Conservation (phyloP, 2,329 filamentous ascomycete genomes). For the Microcyclospora pomicola region DNA sequence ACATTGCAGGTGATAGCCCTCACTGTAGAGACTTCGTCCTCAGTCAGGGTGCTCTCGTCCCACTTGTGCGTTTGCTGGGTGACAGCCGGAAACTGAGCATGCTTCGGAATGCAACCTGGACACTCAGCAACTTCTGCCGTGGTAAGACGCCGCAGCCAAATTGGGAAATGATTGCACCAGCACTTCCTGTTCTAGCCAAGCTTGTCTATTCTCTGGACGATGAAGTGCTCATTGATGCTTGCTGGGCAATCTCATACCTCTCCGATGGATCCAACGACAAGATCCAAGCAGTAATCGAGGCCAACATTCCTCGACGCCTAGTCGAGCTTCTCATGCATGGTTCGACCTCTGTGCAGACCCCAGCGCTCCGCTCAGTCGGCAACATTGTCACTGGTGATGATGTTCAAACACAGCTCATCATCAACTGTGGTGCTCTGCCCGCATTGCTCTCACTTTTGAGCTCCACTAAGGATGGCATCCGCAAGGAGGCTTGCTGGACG, state of each 20-base stretch:
- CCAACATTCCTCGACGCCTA: slow-evolving; percentile 86
- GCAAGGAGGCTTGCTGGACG: slow-evolving; percentile 99
- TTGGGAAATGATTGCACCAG: slow-evolving; percentile 89
- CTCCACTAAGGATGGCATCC: slow-evolving; percentile 96
- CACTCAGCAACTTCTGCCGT: slow-evolving; percentile 98
- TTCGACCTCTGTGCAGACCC: slow-evolving; percentile 95
- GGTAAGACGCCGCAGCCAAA: slow-evolving; percentile 98
- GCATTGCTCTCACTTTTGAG: slow-evolving; percentile 87
- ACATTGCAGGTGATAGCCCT: slow-evolving; percentile 97
- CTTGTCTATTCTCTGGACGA: slow-evolving; percentile 97
- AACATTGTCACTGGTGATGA: slow-evolving; percentile 99
- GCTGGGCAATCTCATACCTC: slow-evolving; percentile 98
- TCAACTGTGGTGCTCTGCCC: slow-evolving; percentile 89
- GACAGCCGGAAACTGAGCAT: slow-evolving; percentile 99
- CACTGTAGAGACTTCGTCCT: slow-evolving; percentile 95
- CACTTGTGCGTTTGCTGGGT: slow-evolving; percentile 75
- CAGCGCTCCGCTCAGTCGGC: slow-evolving; percentile 87
- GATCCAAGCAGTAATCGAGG: slow-evolving; percentile 97
- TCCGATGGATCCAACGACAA: slow-evolving; percentile 98
- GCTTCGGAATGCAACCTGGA: slow-evolving; percentile 98
- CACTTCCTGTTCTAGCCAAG: slow-evolving; percentile 88
- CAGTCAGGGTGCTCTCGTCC: slow-evolving; percentile 77
- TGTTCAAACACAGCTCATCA: slow-evolving; percentile 97
- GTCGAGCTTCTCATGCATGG: slow-evolving; percentile 97
- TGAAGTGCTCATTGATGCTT: slow-evolving; percentile 95